Base-by-base conservation (phyloP, 257 asterid genomes). In the Echites panduratus region DNA sequence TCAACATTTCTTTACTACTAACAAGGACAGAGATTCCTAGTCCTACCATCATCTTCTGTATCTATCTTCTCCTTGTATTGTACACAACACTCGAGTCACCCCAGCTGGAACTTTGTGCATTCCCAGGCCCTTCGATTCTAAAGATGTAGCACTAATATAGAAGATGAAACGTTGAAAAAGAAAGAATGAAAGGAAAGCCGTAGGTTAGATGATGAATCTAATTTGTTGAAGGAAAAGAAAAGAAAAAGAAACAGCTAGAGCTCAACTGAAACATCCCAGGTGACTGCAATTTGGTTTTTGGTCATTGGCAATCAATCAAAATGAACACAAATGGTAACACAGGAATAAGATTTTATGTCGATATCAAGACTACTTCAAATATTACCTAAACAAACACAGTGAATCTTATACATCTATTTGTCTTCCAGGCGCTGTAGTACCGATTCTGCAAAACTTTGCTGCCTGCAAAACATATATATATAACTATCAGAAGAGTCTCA, bases 401-500 rank as follows among this genome's bases (percentile, higher is more conserved):
- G 9, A 56, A 35, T 48, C 59, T 27, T 52, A 17, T 43, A 50
- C 17, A 9, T 62, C 79, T 85, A 89, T 79, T 84, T 79, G 84
- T 94, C 97, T 73, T 89, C 92, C 63, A 91, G 81, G 38, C 90
- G 84, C 45, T 89, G 89, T 69, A 94, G 85, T 59, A 91, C 83
- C 4, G 90, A 87, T 62, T 91, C 97, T 13, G 96, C 97, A 74
- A 91, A 91, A 83, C 90, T 85, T 73, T 86, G 90, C 79, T 91
- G 97, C 93, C 96, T 88, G 92, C 80, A 85, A 70, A 70, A n/a
- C 32, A 29, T 7, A 64, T 32, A n/a, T 40, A 29, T 7, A 64
- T 32, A 27, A n/a, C 20, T 40, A 32, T 29, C 19, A 58, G 22
- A 35, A 62, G 17, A 4, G 1, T 54, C 38, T 26, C 64, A 57